These are phyloP conservation scores for Crepidotus variabilis DNA, from an alignment of 768 basidiomycete species.

Conservation along the genomic window DNA sequence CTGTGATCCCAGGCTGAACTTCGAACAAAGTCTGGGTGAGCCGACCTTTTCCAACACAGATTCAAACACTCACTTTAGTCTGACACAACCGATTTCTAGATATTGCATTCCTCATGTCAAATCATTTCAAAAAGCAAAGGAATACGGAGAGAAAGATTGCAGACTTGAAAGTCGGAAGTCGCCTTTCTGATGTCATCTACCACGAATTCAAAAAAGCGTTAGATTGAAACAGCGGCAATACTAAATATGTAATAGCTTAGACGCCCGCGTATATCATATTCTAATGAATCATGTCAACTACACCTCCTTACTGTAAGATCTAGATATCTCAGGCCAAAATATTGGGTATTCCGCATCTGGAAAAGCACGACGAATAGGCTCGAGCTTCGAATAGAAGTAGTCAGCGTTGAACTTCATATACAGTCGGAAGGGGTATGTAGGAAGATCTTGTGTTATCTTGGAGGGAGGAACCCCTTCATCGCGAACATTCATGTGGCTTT, in stretches of 20 bases:
- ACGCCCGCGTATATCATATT: not conserved
- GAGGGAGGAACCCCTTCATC: not conserved
- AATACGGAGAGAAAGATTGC: not conserved
- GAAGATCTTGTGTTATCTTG: not conserved
- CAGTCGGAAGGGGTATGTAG: not conserved
- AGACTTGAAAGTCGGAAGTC: not conserved
- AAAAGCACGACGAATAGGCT: not conserved
- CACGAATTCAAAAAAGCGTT: conserved; percentile 17
- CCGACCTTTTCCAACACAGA: conserved; percentile 3
- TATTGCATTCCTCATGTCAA: conserved; percentile 32
- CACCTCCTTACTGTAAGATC: not conserved
- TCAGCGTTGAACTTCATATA: not conserved
- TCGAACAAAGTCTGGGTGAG: conserved; percentile 90
- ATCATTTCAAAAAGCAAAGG: conserved; percentile 29
- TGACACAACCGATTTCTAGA: conserved; percentile 14
- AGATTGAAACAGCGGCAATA: not conserved
- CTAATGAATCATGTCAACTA: not conserved
- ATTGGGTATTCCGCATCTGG: not conserved
- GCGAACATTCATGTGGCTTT: not conserved
- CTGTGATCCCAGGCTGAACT: conserved; percentile 92
- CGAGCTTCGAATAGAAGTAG: not conserved
- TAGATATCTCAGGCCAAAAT: not conserved
- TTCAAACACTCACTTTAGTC: not conserved
- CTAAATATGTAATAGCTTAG: not conserved
- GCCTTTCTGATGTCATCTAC: conserved; percentile 10